Percentiles rank a stretch among this genome's conserved stretches.
Conservation (phyloP, 768 basidiomycete genomes). For the Tricholoma hemisulphureum region DNA sequence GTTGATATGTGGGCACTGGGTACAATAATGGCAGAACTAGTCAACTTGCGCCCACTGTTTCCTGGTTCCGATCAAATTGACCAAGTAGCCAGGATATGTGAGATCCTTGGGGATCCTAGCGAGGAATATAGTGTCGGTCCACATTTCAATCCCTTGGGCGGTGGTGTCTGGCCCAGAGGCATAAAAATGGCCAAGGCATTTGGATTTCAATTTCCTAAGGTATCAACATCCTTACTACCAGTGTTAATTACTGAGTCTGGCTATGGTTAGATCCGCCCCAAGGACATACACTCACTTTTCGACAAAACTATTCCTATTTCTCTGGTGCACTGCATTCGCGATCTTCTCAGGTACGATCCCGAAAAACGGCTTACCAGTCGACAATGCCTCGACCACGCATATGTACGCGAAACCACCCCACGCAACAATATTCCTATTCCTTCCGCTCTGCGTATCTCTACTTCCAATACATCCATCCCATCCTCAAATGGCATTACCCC, state of each 20-base stretch:
- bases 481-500: slow-evolving; percentile 36
- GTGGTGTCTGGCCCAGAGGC: slow-evolving; percentile 85
- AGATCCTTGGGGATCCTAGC: slow-evolving; percentile 89
- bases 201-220: slow-evolving; percentile 90
- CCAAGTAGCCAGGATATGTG: slow-evolving; percentile 87
- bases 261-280: slow-evolving; percentile 55
- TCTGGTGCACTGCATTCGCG: slow-evolving; percentile 87
- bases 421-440: slow-evolving; percentile 67
- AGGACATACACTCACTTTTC: slow-evolving; percentile 70
- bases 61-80: slow-evolving; percentile 92
- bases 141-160: slow-evolving; percentile 69
- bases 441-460: slow-evolving; percentile 45
- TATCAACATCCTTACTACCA: slow-evolving; percentile 35
- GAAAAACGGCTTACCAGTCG: slow-evolving; percentile 79
- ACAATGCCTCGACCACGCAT: slow-evolving; percentile 86
- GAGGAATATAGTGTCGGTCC: slow-evolving; percentile 78
- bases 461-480: slow-evolving; percentile 34
- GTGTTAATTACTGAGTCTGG: slow-evolving; percentile 7
- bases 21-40: slow-evolving; percentile 95
- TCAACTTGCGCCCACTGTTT: slow-evolving; percentile 93
- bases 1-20: slow-evolving; percentile 99
- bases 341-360: slow-evolving; percentile 91
- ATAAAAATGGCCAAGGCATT: slow-evolving; percentile 83
- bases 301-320: slow-evolving; percentile 73
- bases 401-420: slow-evolving; percentile 77